Percentiles rank a stretch among this genome's conserved stretches.
phyloP scores from a whole-genome alignment of 805 yeast genomes.

The Yarrowia yakushimensis region DNA sequence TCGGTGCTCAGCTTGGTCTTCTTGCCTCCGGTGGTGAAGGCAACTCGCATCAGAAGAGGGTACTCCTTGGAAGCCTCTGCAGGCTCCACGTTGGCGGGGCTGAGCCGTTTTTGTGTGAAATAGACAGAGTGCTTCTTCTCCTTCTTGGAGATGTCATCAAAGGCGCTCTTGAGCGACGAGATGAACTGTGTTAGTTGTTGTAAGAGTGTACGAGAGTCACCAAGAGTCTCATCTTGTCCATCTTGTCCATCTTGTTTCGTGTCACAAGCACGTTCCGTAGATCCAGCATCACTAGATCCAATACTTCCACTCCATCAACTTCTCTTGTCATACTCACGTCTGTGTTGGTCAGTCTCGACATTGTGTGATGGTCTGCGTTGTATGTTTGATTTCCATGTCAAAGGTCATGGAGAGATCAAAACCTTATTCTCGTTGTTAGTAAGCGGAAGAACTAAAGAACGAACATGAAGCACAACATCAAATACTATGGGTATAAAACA shows the following conservation, averaged over 20 bases:
- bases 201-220: background rate
- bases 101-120: constrained; percentile 19
- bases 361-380: background rate
- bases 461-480: no score
- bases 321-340: background rate
- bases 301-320: background rate
- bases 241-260: no score
- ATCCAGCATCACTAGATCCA: no score
- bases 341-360: constrained; percentile 19
- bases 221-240: no score
- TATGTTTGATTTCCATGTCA: background rate
- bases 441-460: no score
- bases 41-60: constrained; percentile 15
- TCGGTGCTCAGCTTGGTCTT: constrained; percentile 23
- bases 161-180: background rate
- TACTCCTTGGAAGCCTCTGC: constrained; percentile 1
- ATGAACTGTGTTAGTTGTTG: constrained; percentile 18
- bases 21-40: constrained; percentile 15
- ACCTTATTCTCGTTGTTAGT: background rate
- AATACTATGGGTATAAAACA: no score
- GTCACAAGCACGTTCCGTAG: background rate
- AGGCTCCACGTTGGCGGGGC: constrained; percentile 1
- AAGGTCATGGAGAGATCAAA: background rate
- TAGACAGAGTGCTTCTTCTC: constrained; percentile 20
- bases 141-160: background rate